Evolutionary conservation across 73 alveolate genomes (phyloP).

Genomic region (Paramecium bursaria): DNA sequence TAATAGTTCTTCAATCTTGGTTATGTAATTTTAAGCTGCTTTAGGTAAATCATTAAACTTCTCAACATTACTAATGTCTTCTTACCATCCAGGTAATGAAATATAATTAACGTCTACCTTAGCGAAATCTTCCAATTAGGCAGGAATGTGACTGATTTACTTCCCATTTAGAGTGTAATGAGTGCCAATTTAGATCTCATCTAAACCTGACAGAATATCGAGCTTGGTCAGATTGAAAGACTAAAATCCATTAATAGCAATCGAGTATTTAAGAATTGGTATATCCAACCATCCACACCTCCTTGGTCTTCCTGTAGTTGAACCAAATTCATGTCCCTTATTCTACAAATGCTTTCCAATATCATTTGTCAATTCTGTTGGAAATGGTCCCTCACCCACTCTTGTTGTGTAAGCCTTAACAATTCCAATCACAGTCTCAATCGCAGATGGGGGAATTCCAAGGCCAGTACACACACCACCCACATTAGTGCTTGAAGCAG

Average conservation of each 20-base stretch:
- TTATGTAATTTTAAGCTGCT: constrained; percentile 85
- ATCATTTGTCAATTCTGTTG: constrained; percentile 88
- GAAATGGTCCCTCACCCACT: constrained; percentile 99
- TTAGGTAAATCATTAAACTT: constrained; percentile 87
- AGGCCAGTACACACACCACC: constrained; percentile 97
- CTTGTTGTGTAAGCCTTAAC: constrained; percentile 97
- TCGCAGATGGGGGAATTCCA: constrained; percentile 95
- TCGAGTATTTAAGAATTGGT: constrained; percentile 84
- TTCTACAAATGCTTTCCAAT: constrained; percentile 79
- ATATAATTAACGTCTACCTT: constrained; percentile 80
- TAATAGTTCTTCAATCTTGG: constrained; percentile 79
- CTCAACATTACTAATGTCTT: constrained; percentile 82
- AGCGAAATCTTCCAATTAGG: constrained; percentile 79
- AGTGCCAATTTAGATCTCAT: constrained; percentile 80
- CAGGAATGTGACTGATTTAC: constrained; percentile 82
- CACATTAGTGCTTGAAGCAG: constrained; percentile 93
- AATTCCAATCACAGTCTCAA: constrained; percentile 93
- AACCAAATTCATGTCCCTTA: constrained; percentile 96
- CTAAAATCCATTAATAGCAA: constrained; percentile 81
- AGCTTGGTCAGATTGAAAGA: constrained; percentile 92
- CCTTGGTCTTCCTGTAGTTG: constrained; percentile 97
- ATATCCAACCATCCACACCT: constrained; percentile 98
- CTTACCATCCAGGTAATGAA: constrained; percentile 85
- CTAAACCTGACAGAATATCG: constrained; percentile 91
- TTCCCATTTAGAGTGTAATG: constrained; percentile 76